A percentile compares a stretch with the other conserved stretches of the same genome.
phyloP scores from a whole-genome alignment of 179 eudicot genomes.

The Beta corolliflora region DNA sequence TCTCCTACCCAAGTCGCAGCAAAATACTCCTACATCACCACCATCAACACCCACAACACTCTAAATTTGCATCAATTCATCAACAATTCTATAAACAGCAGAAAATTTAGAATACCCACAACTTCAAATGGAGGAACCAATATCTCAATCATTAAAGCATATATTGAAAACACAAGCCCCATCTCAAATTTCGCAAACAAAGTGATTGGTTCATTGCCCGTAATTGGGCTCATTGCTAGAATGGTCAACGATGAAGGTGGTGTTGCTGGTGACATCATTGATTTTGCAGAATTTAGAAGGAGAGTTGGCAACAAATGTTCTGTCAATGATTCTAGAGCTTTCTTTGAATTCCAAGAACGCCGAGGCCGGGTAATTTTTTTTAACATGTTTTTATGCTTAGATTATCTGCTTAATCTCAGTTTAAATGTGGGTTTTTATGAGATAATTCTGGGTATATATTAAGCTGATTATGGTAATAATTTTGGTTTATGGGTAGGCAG shows the following conservation, averaged over 20 bases:
- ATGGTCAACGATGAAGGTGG: constrained; percentile 74
- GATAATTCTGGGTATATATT: not conserved
- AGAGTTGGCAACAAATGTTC: constrained; percentile 77
- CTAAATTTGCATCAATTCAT: constrained; percentile 9
- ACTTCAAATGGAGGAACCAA: constrained; percentile 25
- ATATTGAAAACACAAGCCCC: constrained; percentile 59
- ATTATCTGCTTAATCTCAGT: not conserved
- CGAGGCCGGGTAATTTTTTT: constrained; percentile 50
- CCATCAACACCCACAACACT: constrained; percentile 2
- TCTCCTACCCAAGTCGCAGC: constrained; percentile 32
- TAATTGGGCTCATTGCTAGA: constrained; percentile 69
- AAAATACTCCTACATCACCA: constrained; percentile 23
- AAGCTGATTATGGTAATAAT: not conserved
- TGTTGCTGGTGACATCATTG: constrained; percentile 63
- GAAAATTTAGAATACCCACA: constrained; percentile 17
- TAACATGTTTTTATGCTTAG: not conserved
- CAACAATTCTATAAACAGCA: constrained; percentile 13
- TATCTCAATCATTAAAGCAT: constrained; percentile 36
- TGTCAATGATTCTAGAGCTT: constrained; percentile 67
- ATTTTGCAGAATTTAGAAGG: constrained; percentile 78
- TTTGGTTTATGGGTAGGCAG: constrained; percentile 45
- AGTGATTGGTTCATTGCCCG: constrained; percentile 70
- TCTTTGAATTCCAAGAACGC: constrained; percentile 64
- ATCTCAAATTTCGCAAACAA: constrained; percentile 55
- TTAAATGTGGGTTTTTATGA: not conserved